Evolutionary conservation across 1,284 basidiomycete genomes (phyloP).

Genomic region (Rhodofomes roseus): DNA sequence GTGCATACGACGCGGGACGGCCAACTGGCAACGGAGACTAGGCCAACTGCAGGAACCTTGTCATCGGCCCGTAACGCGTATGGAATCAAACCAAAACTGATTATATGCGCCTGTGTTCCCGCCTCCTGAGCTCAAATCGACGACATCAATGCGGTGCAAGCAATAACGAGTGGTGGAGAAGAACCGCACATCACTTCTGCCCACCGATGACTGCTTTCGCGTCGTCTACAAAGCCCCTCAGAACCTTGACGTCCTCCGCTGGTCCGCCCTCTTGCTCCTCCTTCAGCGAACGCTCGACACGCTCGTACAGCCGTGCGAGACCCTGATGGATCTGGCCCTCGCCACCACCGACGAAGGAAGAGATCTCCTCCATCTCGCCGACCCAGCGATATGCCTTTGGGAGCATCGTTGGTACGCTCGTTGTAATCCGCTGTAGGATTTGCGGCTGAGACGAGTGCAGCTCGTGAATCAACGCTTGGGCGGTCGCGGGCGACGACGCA

Average conservation of each 20-base stretch:
- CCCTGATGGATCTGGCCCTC: constrained; percentile 46
- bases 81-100: no score
- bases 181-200: constrained; percentile 7
- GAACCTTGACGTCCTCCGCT: constrained; percentile 34
- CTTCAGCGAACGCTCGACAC: constrained; percentile 38
- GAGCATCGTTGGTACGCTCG: constrained; percentile 43
- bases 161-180: background rate
- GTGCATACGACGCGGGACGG: no score
- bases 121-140: no score
- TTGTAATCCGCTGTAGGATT: constrained; percentile 38
- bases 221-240: constrained; percentile 43
- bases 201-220: constrained; percentile 26
- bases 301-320: constrained; percentile 41
- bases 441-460: constrained; percentile 43
- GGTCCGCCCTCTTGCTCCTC: constrained; percentile 27
- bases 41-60: no score
- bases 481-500: constrained; percentile 53
- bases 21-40: no score
- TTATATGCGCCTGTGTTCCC: no score
- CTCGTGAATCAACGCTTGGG: constrained; percentile 48
- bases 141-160: no score
- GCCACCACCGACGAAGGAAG: constrained; percentile 45
- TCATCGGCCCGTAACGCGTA: no score
- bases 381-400: constrained; percentile 61
- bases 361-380: constrained; percentile 60